Evolutionary conservation across 2,329 filamentous ascomycete species (phyloP).

Genomic region (Monilinia vaccinii-corymbosi): DNA sequence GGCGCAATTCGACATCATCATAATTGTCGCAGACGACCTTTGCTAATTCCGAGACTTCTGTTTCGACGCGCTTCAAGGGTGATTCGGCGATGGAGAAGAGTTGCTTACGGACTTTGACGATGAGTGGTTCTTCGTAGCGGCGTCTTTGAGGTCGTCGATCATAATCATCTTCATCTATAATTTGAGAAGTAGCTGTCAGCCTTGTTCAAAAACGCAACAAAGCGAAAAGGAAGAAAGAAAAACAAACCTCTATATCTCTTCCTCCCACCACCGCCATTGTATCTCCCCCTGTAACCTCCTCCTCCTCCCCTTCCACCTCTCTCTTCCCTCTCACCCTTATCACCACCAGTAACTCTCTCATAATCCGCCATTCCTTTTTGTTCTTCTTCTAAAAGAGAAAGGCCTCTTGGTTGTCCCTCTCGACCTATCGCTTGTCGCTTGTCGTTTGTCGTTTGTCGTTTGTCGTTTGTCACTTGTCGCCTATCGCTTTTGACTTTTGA

Average conservation of each 20-base stretch:
- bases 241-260: constrained; percentile 65
- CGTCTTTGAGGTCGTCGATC: constrained; percentile 66
- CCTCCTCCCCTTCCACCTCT: background rate
- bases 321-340: background rate
- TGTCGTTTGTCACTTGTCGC: too few species aligned
- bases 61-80: constrained; percentile 66
- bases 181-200: constrained; percentile 18
- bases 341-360: background rate
- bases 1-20: constrained; percentile 72
- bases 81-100: constrained; percentile 75
- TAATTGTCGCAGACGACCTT: constrained; percentile 72
- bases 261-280: constrained; percentile 40
- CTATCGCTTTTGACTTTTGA: too few species aligned
- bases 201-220: constrained; percentile 9
- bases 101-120: constrained; percentile 66
- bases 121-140: constrained; percentile 63
- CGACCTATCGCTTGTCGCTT: too few species aligned
- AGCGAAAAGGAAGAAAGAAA: background rate
- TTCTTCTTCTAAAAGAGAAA: too few species aligned
- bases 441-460: too few species aligned
- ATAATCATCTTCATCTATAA: constrained; percentile 64
- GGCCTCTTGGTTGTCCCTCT: too few species aligned
- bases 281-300: constrained; percentile 31
- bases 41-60: constrained; percentile 67
- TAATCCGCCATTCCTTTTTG: background rate